Base-by-base conservation (phyloP, 306 rosid species). In the Purshia tridentata region DNA sequence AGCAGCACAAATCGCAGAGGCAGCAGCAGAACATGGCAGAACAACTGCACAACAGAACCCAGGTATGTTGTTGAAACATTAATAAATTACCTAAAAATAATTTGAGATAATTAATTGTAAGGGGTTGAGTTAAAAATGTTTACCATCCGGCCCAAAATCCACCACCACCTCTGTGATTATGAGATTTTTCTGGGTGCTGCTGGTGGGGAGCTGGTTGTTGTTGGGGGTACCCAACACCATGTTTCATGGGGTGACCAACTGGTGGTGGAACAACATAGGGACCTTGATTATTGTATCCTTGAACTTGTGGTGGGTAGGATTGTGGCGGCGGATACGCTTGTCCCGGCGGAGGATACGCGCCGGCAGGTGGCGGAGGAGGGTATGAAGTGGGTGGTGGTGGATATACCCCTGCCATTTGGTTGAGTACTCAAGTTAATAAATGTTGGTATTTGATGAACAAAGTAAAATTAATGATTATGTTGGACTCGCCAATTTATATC, bases 21-120 rank as follows among this genome's bases (percentile, higher is more conserved):
- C 75, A 71, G 66, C 75, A 71, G 65, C 75, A 71, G 39, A 71
- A 71, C 75, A 71, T 56, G 55, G 45, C 75, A 55, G 75, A 71
- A 45, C 75, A 71, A 71, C 75, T 71, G 66, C 29, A 16, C 9
- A 18, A 62, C 47, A 8, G 8, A 40, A 62, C 40, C 23, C 23
- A 37, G 47, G 6, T 44, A 44, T 29, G 35, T 29, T 29, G 35
- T 29, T 29, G 35, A 29, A 29, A 29, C 35, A 29, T 29, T 29
- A 29, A 29, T 29, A 29, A 29, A 29, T 29, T 29, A 29, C 2
- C 35, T 29, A 29, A 29, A 29, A 29, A 55, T 55, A 3, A 59
- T 23, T 52, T 53, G 6, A 42, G 19, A 70, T 42, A 14, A 8
- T 6, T 70, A 16, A 39, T 23, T 22, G 10, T 6, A 8, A 44